Base-by-base conservation (phyloP, 108 stramenopile genomes). In the Pseudonitzschia pungens region DNA sequence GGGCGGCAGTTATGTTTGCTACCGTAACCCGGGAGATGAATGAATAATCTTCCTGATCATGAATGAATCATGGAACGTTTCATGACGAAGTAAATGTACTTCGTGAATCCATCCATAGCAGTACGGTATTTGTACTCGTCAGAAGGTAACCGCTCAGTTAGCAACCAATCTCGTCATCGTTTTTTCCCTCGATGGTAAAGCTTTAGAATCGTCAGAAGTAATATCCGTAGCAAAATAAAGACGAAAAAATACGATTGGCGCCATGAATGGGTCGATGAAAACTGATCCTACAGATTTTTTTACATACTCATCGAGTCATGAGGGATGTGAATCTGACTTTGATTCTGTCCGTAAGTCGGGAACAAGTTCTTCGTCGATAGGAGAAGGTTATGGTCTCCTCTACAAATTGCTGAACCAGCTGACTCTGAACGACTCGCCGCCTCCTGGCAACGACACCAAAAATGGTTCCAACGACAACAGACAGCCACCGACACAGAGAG, bases 391-490 rank as follows among this genome's bases (percentile, higher is more conserved):
- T 66, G 21, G 68, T 32, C 56, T 90, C 28, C 86, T 92, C 11
- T 75, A 79, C 57, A 71, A 75, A n/a, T 78, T 92, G 11, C 65
- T 84, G 22, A 74, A 86, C 72, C 92, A 92, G 72, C 71, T 92
- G 33, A 84, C 85, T 10, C 65, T 78, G 64, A 81, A 85, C 31
- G 92, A 92, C 70, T 88, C 84, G 0, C 92, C 84, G 0, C 92
- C 92, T 32, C 84, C 89, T 26, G 65, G 54, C 31, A 89, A 92
- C 65, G 84, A 87, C 42, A 77, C 70, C 21, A 50, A 70, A 0
- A 22, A 29, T 48, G 73, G 66, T 21, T 58, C 6, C 57, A 58
- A 58, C n/a, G 29, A 58, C 5, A n/a, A 12, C 20, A 62, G 60
- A 14, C 60, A 62, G 6, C 29, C 27, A 20, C 27, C 43, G 8